Evolutionary conservation across 192 early-diverging fungal species (phyloP), one percentile per base, ranked within the genome.

Genomic region (Chytriomyces sp.): DNA sequence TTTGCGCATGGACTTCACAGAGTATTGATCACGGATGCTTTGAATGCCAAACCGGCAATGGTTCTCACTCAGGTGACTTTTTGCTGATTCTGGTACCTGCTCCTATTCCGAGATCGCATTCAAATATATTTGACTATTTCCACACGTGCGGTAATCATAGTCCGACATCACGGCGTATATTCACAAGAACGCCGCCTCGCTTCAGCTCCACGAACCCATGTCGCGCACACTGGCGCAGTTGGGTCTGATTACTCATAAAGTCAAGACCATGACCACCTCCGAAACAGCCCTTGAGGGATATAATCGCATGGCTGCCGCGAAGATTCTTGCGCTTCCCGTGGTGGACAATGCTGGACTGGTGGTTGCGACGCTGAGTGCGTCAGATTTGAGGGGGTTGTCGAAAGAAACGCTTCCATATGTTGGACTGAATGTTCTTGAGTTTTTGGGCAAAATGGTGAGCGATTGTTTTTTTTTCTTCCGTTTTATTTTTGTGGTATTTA

Each of bases 1-100:
- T 91, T 91, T 79, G 83, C 88, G 13, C 78, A 79, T 13, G 86
- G 89, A 16, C 85, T 82, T 26, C 91, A 92, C 77, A 81, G 90
- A 16, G 82, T 82, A 18, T 80, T 92, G 6, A 88, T 92, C 75
- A 82, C 86, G 13, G 85, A 90, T 67, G 82, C 79, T 16, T 63
- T 61, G 28, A 67, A 83, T 5, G 49, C 23, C 78, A 65, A 47
- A 75, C 3, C 63, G 59, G 1, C 81, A 82, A 26, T 90, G 81
- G 49, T 92, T 5, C 64, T 92, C 24, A 89, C 89, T 5, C 91
- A 92, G 73, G 35, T 35, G 35, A 35, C 35, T 35, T 35, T 35
- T 35, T 35, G 35, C 35, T 4, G 28, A 35, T 35, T 35, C 28
- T 35, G 28, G 28, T 0, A 35, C 35, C 35, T 35, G 35, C 35